Evolutionary conservation across 352 stramenopile genomes (phyloP), one percentile per base, ranked within the genome.

Genomic region (Globisporangium uncinulatum): DNA sequence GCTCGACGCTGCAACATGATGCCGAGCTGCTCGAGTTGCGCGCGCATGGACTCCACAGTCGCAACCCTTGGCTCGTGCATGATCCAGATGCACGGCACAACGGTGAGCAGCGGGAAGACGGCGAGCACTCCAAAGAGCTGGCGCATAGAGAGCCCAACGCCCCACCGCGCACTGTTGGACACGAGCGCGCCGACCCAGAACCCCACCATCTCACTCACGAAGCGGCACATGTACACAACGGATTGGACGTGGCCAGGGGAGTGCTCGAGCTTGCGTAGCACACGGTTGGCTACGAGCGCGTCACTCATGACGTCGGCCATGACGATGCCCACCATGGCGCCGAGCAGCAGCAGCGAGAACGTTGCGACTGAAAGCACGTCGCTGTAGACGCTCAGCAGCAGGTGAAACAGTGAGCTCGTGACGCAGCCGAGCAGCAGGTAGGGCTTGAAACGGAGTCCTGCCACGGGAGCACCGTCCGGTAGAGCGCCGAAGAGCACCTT

Each of bases 241-340:
- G 75, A 81, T 65, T 91, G 83, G 2, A 77, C 51, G 19, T 79
- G 67, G 2, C 81, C 79, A 0, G 66, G 64, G 9, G 67, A 59
- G 6, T 51, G 21, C 21, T 86, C 74, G 7, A 76, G 65, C 39
- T 72, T 67, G 19, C 42, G 51, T 42, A 91, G 66, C 32, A 89
- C 81, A 4, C 76, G 76, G 53, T 76, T 77, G 2, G 77, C 75
- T 15, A 93, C 77, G 13, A 91, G 63, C 34, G 73, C 81, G 57
- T 93, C 83, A 45, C 73, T 74, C 81, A 93, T 93, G 51, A 93
- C 83, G 62, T 93, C 83, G 7, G 79, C 75, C 73, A 93, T 87
- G 20, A 91, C 83, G 24, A 89, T 82, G 10, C 81, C 83, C 21
- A 88, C 60, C 62, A 87, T 92, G 11, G 79, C 66, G 41, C 79